Base-by-base conservation (phyloP, 1,139 yeast species). In the Kodamaea anthophila region DNA sequence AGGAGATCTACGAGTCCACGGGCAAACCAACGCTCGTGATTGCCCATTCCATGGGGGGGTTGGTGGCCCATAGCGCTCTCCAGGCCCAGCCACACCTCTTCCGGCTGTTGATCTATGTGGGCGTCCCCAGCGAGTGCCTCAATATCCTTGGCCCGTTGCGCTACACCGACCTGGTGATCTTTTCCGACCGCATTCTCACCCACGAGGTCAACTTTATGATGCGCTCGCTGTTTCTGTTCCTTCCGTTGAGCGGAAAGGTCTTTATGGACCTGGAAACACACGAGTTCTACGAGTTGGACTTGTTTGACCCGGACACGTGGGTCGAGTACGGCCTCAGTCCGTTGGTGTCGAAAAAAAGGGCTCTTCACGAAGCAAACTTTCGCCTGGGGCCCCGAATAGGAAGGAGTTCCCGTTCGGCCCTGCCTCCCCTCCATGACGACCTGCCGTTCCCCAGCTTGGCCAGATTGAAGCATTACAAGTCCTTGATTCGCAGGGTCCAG, bases 31-130 rank as follows among this genome's bases (percentile, higher is more conserved):
- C 79, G 0, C 57, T 79, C 15, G 76, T 87, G 0, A 74, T 87
- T 33, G 93, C 93, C 0, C 96, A 87, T 53, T 85, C 95, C 0
- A 86, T 87, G 96, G 96, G 96, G 30, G 96, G 96, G 0, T 49
- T 87, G 13, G 69, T 87, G 13, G 77, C 94, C 0, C 95, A 85
- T 46, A 81, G 81, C 33, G 83, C 84, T 0, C 60, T 87, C 65
- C 83, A 80, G 35, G 59, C 60, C 27, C 70, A 76, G 34, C 88
- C 95, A 0, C 60, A 69, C 8, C 53, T 85, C 24, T 71, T 87
- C 46, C 61, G 91, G 37, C 88, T 91, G 0, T 46, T 87, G 2
- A 52, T 87, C 3, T 87, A 85, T 46, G 93, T 76, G 2, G 96
- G 96, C 1, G 73, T 77, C 0, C 96, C 96, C 2, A 65, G 78